A percentile compares a stretch with the other conserved stretches of the same genome.
Conservation (phyloP, 192 early-diverging fungal genomes). For the Chytriomyces sp. region DNA sequence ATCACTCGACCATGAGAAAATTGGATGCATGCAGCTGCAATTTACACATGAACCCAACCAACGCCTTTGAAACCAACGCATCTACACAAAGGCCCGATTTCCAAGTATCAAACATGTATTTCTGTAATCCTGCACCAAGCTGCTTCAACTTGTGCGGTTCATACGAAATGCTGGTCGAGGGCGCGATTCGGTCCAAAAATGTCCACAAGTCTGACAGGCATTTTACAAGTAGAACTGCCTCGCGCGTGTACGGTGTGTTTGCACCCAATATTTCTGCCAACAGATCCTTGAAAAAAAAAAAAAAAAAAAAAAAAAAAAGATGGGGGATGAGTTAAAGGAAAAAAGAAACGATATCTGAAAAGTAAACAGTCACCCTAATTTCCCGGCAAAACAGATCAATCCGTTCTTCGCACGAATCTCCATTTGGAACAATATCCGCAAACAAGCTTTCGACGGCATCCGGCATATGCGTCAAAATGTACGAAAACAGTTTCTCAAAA, state of each 20-base stretch:
- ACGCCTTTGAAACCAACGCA: not conserved
- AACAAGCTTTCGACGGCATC: not conserved
- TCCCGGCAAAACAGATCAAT: conserved; percentile 7
- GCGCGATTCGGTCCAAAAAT: not conserved
- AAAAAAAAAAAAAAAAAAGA: not conserved
- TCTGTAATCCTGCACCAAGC: not conserved
- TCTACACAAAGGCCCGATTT: not conserved
- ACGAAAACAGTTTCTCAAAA: conserved; percentile 25
- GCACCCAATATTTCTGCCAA: conserved; percentile 8
- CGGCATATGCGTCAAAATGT: not conserved
- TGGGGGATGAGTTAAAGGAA: not conserved
- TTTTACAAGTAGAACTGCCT: conserved; percentile 1
- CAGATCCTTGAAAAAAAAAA: not conserved
- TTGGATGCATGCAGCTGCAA: conserved; percentile 1
- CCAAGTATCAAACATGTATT: conserved; percentile 4
- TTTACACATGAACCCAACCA: conserved; percentile 16
- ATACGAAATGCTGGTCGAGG: not conserved
- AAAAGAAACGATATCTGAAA: not conserved
- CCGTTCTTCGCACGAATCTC: not conserved
- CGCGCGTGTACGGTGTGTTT: conserved; percentile 2
- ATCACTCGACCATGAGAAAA: not conserved
- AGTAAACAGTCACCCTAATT: not conserved
- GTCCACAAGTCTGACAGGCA: conserved; percentile 11
- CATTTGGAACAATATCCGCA: not conserved
- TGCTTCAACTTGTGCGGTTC: not conserved